Evolutionary conservation across 179 eudicot species (phyloP).

Genomic region (Beta corolliflora): DNA sequence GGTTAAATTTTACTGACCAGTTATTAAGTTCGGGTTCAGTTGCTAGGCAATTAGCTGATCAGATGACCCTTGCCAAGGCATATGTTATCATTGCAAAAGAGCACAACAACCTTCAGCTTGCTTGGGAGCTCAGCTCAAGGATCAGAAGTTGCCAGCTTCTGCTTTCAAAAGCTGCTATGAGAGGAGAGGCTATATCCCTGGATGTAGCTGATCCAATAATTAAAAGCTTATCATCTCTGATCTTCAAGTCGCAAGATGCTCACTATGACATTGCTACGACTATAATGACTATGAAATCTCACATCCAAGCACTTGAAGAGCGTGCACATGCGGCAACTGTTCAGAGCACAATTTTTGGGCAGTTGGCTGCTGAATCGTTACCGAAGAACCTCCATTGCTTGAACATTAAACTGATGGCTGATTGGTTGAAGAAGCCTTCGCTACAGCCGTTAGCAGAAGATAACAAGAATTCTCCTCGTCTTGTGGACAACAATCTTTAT

Average conservation of each 20-base stretch:
- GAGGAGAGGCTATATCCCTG: constrained; percentile 50
- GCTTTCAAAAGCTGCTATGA: constrained; percentile 80
- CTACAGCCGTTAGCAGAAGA: constrained; percentile 47
- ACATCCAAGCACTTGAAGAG: constrained; percentile 87
- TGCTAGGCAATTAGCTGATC: constrained; percentile 78
- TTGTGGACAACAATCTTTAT: constrained; percentile 69
- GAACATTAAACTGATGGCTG: constrained; percentile 48
- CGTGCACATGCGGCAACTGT: constrained; percentile 72
- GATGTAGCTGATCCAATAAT: constrained; percentile 66
- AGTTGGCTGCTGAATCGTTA: constrained; percentile 63
- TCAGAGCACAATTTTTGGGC: constrained; percentile 67
- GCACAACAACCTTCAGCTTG: constrained; percentile 76
- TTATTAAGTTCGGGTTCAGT: constrained; percentile 52
- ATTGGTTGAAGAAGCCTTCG: constrained; percentile 54
- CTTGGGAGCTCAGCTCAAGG: constrained; percentile 73
- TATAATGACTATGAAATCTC: constrained; percentile 78
- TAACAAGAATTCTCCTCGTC: constrained; percentile 59
- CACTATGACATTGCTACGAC: constrained; percentile 88
- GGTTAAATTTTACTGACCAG: constrained; percentile 47
- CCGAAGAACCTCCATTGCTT: constrained; percentile 76
- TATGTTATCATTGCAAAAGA: constrained; percentile 80
- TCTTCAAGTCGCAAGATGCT: constrained; percentile 73
- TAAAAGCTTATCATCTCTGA: constrained; percentile 54
- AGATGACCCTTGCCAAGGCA: constrained; percentile 80
- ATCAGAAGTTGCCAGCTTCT: constrained; percentile 74